A percentile compares a stretch with the other conserved stretches of the same genome.
Evolutionary conservation across 306 rosid genomes (phyloP).

Genomic region (Citrullus colocynthis): DNA sequence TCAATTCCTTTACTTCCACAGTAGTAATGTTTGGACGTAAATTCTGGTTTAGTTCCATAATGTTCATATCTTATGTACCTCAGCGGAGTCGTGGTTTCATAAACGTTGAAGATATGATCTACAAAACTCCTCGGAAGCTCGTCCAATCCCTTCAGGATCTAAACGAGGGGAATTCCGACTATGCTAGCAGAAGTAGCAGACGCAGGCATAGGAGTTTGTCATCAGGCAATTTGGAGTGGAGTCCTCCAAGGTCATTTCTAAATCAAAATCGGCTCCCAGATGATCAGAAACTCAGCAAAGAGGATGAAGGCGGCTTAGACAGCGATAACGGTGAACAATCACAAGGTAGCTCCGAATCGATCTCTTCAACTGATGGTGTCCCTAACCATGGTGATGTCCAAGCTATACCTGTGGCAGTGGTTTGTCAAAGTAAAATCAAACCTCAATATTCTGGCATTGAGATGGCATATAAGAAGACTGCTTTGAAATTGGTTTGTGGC

Average conservation of each 20-base stretch:
- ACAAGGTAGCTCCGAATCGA: conserved; percentile 48
- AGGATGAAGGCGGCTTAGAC: conserved; percentile 26
- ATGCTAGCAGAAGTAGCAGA: conserved; percentile 24
- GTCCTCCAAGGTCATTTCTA: conserved; percentile 31
- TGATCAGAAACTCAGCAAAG: conserved; percentile 12
- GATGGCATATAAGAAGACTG: conserved; percentile 24
- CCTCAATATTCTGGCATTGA: conserved; percentile 1
- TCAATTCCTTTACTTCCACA: background rate
- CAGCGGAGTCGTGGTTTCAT: conserved; percentile 43
- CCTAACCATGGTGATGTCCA: conserved; percentile 16
- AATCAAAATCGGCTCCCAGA: conserved; percentile 22
- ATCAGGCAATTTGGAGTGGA: conserved; percentile 36
- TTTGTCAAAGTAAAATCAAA: conserved; percentile 1
- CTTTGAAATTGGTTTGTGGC: conserved; percentile 37
- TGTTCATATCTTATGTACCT: background rate
- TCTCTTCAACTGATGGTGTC: conserved; percentile 49
- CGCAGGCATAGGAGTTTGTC: conserved; percentile 38
- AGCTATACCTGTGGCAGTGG: conserved; percentile 7
- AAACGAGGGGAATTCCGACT: conserved; percentile 24
- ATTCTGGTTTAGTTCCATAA: background rate
- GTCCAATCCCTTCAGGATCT: conserved; percentile 67
- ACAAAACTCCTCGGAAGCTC: conserved; percentile 59
- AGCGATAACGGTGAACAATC: conserved; percentile 21
- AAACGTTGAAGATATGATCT: conserved; percentile 36
- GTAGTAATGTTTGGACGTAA: background rate